Percentiles rank a stretch among this genome's conserved stretches.
Conservation (phyloP, 202 grass and related monocot genomes). For the Carex sylvatica region DNA sequence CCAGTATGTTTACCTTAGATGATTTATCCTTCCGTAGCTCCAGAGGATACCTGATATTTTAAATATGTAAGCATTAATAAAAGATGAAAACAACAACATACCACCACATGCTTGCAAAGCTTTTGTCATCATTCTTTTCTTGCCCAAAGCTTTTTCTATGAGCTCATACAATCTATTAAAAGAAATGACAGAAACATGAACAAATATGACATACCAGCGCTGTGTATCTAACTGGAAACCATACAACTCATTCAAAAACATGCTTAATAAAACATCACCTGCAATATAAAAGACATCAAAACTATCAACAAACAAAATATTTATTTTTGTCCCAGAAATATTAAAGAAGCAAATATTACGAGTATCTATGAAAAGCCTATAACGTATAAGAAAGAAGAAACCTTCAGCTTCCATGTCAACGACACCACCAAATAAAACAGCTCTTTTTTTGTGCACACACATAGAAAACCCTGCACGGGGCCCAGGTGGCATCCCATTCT, state of each 20-base stretch:
- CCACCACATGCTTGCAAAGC: constrained; percentile 17
- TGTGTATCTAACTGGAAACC: constrained; percentile 92
- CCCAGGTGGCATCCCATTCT: constrained; percentile 90
- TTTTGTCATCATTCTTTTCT: constrained; percentile 15
- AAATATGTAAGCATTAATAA: constrained; percentile 42
- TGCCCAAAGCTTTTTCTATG: not conserved
- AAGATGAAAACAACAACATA: constrained; percentile 25
- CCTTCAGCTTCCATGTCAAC: constrained; percentile 97
- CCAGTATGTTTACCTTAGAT: constrained; percentile 57
- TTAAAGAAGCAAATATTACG: constrained; percentile 8
- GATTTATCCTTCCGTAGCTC: constrained; percentile 95
- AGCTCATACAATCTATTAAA: constrained; percentile 16
- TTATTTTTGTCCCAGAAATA: constrained; percentile 16
- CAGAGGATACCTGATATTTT: constrained; percentile 73
- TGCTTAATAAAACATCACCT: constrained; percentile 86
- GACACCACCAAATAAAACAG: constrained; percentile 89
- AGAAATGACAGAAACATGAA: not conserved
- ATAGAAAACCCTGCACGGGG: constrained; percentile 95
- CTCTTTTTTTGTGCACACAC: constrained; percentile 92
- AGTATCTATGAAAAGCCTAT: constrained; percentile 1
- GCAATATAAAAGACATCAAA: constrained; percentile 30
- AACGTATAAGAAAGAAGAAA: constrained; percentile 37
- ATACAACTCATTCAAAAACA: constrained; percentile 98
- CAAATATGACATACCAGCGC: constrained; percentile 51
- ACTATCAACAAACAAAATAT: constrained; percentile 25